Evolutionary conservation across 768 basidiomycete species (phyloP).

Genomic region (Russula olivacea): DNA sequence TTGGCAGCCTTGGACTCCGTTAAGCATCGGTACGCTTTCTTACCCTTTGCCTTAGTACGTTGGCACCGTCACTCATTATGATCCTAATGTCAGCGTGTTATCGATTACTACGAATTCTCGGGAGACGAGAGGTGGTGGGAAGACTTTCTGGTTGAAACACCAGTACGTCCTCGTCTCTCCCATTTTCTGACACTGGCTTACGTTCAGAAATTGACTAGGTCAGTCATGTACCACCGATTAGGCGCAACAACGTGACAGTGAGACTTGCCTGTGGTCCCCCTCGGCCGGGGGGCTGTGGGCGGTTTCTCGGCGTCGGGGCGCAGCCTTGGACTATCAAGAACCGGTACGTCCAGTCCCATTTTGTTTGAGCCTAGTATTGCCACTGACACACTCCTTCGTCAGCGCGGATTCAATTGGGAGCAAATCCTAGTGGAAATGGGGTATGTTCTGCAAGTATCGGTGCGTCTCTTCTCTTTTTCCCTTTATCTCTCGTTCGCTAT

Average conservation of each 20-base stretch:
- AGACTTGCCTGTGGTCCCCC: neutral
- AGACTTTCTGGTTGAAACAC: neutral
- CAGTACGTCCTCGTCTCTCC: neutral
- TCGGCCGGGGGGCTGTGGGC: neutral
- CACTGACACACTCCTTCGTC: neutral
- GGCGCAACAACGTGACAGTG: neutral
- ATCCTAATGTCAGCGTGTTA: neutral
- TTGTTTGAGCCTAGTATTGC: neutral
- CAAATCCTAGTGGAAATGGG: neutral
- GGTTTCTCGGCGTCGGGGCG: neutral
- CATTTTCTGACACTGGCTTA: neutral
- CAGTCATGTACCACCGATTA: neutral
- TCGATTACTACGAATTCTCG: neutral
- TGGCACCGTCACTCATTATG: neutral
- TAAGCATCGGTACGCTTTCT: neutral
- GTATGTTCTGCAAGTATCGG: constrained; percentile 9
- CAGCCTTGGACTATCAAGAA: neutral
- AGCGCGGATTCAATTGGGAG: neutral
- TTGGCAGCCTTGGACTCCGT: constrained; percentile 1
- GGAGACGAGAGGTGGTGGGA: neutral
- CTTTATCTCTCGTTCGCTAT: neutral
- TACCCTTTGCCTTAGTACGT: neutral
- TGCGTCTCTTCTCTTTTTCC: neutral
- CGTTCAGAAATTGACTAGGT: neutral
- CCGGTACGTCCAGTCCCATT: neutral